Evolutionary conservation across 768 basidiomycete genomes (phyloP).

Genomic region (Lentinula aciculospora): DNA sequence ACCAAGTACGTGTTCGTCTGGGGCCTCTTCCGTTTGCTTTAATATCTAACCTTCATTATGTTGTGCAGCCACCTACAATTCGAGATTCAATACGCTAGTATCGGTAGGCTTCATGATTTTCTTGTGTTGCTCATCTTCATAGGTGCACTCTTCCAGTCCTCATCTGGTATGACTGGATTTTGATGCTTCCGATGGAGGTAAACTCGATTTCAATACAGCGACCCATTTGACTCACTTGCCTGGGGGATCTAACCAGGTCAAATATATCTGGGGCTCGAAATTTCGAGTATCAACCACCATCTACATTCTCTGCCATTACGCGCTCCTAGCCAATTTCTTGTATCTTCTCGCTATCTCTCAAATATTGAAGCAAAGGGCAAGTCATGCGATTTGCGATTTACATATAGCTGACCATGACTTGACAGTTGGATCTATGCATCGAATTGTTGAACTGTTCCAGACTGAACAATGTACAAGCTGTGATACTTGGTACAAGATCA

Average conservation of each 20-base stretch:
- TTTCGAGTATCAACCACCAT: slow-evolving; percentile 17
- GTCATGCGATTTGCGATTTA: background rate
- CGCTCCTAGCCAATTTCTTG: slow-evolving; percentile 19
- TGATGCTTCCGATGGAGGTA: slow-evolving; percentile 19
- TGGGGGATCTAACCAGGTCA: slow-evolving; percentile 3
- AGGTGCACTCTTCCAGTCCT: background rate
- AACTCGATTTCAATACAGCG: background rate
- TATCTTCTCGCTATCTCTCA: slow-evolving; percentile 18
- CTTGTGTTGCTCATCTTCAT: background rate
- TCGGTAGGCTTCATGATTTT: background rate
- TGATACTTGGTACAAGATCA: slow-evolving; percentile 10
- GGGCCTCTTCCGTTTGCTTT: background rate
- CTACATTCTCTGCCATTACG: slow-evolving; percentile 23
- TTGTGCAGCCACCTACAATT: background rate
- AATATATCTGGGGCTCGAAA: slow-evolving; percentile 19
- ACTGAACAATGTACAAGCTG: slow-evolving; percentile 4
- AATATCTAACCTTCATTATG: background rate
- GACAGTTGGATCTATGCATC: background rate
- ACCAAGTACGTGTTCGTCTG: background rate
- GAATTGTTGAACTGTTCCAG: background rate
- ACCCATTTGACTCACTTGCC: background rate
- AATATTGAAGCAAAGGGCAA: slow-evolving; percentile 12
- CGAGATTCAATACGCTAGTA: slow-evolving; percentile 5
- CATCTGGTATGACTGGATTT: slow-evolving; percentile 19
- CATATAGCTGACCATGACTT: background rate